phyloP scores from a whole-genome alignment of 23 red algal species.

The Gracilaria caudata region DNA sequence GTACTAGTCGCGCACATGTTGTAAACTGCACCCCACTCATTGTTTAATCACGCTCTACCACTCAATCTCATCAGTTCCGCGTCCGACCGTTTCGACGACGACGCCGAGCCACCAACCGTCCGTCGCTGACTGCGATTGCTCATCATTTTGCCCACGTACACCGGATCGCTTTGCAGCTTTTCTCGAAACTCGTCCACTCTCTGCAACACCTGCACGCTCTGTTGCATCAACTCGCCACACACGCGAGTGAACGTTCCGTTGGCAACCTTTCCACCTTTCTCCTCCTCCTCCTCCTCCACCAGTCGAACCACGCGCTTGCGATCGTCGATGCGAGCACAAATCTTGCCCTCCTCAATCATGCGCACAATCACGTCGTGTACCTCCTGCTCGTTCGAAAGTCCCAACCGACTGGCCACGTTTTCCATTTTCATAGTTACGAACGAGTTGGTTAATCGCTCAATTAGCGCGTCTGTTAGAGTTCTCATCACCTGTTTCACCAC shows the following conservation, averaged over 20 bases:
- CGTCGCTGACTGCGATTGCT: neutral
- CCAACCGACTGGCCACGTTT: slow-evolving; percentile 30
- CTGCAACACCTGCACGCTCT: slow-evolving; percentile 49
- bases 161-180: slow-evolving; percentile 34
- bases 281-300: slow-evolving; percentile 23
- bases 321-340: slow-evolving; percentile 57
- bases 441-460: slow-evolving; percentile 48
- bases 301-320: slow-evolving; percentile 47
- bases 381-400: slow-evolving; percentile 9
- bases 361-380: slow-evolving; percentile 41
- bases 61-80: slow-evolving; percentile 17
- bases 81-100: neutral
- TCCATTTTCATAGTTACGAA: slow-evolving; percentile 58
- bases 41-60: slow-evolving; percentile 17
- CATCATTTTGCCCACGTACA: slow-evolving; percentile 18
- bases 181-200: slow-evolving; percentile 51
- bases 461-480: slow-evolving; percentile 32
- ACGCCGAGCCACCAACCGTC: neutral
- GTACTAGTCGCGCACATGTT: slow-evolving; percentile 73
- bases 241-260: too few relatives aligned
- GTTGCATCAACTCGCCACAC: slow-evolving; percentile 25
- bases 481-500: slow-evolving; percentile 65
- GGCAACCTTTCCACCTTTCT: too few relatives aligned
- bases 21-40: neutral
- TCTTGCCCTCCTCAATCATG: slow-evolving; percentile 37